Conservation (phyloP, 441 rosid species). For the Adansonia gregorii region DNA sequence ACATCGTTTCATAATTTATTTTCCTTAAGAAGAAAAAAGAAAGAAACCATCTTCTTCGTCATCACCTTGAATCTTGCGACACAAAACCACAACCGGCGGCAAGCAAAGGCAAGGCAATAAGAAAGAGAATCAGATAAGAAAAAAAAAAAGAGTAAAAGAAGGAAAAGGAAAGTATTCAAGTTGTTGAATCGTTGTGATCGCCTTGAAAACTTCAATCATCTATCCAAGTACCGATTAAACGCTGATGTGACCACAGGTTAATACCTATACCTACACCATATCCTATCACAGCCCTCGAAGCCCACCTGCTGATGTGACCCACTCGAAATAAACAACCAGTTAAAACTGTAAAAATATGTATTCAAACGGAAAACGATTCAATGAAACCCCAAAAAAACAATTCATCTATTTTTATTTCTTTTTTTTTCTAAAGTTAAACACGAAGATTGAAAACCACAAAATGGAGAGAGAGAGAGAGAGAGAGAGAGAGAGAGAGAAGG, state of each 20-base stretch:
- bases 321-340: conserved; percentile 73
- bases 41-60: background rate
- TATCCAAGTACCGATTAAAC: conserved; percentile 30
- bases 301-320: conserved; percentile 98
- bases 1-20: conserved; percentile 20
- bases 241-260: conserved; percentile 58
- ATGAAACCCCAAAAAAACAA: background rate
- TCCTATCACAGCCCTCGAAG: conserved; percentile 44
- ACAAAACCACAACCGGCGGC: conserved; percentile 7
- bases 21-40: conserved; percentile 10
- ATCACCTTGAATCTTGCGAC: background rate
- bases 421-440: conserved; percentile 20
- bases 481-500: background rate
- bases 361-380: background rate
- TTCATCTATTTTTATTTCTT: background rate
- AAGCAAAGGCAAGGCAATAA: background rate
- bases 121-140: background rate
- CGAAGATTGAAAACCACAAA: conserved; percentile 23
- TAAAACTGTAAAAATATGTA: conserved; percentile 45
- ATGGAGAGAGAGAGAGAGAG: background rate
- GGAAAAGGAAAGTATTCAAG: background rate
- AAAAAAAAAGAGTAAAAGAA: background rate
- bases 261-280: conserved; percentile 54
- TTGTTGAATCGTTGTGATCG: conserved; percentile 17
- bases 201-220: conserved; percentile 28